phyloP scores from a whole-genome alignment of 2,329 filamentous ascomycete species.

The Anthostomella pinea region DNA sequence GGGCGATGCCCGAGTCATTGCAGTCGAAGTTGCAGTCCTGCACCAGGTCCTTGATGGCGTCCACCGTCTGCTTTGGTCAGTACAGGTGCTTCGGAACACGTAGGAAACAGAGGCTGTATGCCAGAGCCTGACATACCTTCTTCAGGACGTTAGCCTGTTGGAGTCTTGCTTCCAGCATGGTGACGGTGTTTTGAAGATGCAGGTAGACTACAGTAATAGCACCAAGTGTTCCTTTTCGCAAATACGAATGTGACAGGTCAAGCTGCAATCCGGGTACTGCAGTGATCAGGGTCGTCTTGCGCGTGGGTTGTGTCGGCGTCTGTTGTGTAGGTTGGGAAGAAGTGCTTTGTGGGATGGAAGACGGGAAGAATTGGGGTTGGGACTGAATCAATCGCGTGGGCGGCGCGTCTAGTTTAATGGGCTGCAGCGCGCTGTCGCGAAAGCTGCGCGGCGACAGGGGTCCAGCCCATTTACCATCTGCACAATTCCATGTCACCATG shows the following conservation, averaged over 20 bases:
- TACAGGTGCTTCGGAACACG: slow-evolving; percentile 1
- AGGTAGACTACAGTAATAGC: background rate
- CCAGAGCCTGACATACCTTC: slow-evolving; percentile 59
- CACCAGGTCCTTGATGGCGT: slow-evolving; percentile 98
- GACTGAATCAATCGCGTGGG: slow-evolving; percentile 13
- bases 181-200: slow-evolving; percentile 29
- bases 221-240: too few relatives aligned
- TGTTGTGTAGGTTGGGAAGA: slow-evolving; percentile 1
- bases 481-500: too few relatives aligned
- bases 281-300: too few relatives aligned
- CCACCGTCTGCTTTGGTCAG: slow-evolving; percentile 69
- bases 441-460: slow-evolving; percentile 16
- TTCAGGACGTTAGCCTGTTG: slow-evolving; percentile 92
- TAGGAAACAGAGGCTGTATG: background rate
- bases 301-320: slow-evolving; percentile 1
- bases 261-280: too few relatives aligned
- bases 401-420: slow-evolving; percentile 21
- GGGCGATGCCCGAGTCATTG: slow-evolving; percentile 97
- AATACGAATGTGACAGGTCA: too few relatives aligned
- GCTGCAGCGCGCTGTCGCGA: slow-evolving; percentile 17
- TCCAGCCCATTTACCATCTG: too few relatives aligned
- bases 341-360: slow-evolving; percentile 4
- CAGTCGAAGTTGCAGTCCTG: slow-evolving; percentile 99
- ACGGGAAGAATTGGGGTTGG: slow-evolving; percentile 7
- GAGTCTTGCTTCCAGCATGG: slow-evolving; percentile 94